Base-by-base conservation (phyloP, 2,329 filamentous ascomycete genomes). In the Diaporthe citri region DNA sequence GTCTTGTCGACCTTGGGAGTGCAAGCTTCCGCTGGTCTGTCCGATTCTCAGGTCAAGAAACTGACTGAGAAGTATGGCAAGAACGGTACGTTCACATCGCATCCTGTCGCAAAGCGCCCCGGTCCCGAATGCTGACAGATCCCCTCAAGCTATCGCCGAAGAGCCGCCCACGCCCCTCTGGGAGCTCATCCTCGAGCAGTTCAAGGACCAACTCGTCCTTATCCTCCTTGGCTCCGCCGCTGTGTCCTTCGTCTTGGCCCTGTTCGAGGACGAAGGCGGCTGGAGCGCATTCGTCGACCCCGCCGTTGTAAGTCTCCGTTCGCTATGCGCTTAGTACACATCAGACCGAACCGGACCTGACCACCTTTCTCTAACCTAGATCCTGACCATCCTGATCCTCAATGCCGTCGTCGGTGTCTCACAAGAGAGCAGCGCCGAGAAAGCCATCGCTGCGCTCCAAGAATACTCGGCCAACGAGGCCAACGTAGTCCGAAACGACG, bases 381-480 rank as follows among this genome's bases (percentile, higher is more conserved):
- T 99, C 79, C 90, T 99, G 78, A 98, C 96, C 36, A 99, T 99
- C 82, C 90, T 99, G 60, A 93, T 99, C 77, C 92, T 99, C 80
- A 99, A 99, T 86, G 94, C 97, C 76, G 93, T 99, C 79, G 97
- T 99, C 78, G 97, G 97, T 82, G 97, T 99, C 39, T 98, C 96
- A 74, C 97, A 99, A 88, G 97, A 99, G 88, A 98, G 95, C 86
- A 98, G 96, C 82, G 97, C 97, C 78, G 97, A 99, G 85, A 98
- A 98, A 87, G 97, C 97, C 70, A 99, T 99, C 83, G 96, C 97
- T 36, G 97, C 97, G 59, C 91, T 99, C 74, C 97, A 99, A 86
- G 96, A 99, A 90, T 99, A 99, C 87, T 98, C 96, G 41, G 97
- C 97, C 81, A 99, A 98, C 85, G 95, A 98, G 85, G 96, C 97